phyloP scores from a whole-genome alignment of 176 grass and related monocot genomes.

The Eleusine coracana region DNA sequence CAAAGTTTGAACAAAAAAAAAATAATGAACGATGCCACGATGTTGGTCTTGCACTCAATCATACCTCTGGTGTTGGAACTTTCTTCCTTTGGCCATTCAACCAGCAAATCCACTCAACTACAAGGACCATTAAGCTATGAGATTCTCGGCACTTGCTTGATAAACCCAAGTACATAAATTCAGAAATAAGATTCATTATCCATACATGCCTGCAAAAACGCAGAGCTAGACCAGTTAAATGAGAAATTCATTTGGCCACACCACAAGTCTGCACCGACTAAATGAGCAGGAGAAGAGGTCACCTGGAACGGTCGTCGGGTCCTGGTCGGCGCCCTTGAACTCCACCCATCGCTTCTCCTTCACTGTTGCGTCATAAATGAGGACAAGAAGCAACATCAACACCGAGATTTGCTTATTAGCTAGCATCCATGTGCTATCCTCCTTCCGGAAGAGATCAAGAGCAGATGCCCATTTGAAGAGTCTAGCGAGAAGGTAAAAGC shows the following conservation, averaged over 20 bases:
- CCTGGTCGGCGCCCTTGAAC: constrained; percentile 80
- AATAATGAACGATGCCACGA: no score
- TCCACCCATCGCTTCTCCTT: constrained; percentile 95
- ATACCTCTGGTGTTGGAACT: constrained; percentile 81
- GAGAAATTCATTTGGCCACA: neutral
- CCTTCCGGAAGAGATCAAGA: neutral
- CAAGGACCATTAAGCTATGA: constrained; percentile 39
- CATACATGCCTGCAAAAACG: constrained; percentile 54
- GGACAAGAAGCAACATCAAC: neutral
- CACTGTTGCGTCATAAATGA: constrained; percentile 38
- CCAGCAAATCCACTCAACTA: constrained; percentile 99
- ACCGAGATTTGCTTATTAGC: constrained; percentile 35
- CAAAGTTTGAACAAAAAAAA: no score
- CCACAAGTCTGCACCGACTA: neutral
- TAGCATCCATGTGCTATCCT: neutral
- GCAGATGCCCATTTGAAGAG: neutral
- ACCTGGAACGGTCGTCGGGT: constrained; percentile 87
- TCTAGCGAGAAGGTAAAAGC: neutral
- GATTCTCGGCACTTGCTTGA: neutral
- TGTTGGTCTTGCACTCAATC: neutral
- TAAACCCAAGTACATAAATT: constrained; percentile 2
- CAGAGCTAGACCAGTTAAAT: neutral
- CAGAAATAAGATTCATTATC: constrained; percentile 32
- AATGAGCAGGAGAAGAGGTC: constrained; percentile 26
- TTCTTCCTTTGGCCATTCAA: constrained; percentile 95